Evolutionary conservation across 805 yeast genomes (phyloP), one percentile per base, ranked within the genome.

Genomic region (Soucietia sequanensis): DNA sequence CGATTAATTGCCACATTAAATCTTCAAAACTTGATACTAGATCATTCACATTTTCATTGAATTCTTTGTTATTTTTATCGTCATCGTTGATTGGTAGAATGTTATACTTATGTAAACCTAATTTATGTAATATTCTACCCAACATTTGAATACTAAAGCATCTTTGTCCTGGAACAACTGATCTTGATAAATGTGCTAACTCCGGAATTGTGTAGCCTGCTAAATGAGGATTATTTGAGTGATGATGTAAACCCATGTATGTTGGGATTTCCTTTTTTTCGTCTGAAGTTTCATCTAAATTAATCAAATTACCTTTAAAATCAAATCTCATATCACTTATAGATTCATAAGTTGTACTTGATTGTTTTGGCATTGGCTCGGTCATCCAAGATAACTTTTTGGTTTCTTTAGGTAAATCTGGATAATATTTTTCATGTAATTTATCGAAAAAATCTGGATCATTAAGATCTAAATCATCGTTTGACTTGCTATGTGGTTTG

Each of bases 161-260:
- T 30, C 97, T 68, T 60, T 93, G 99, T 0, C 95, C 80, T 1
- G 95, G 78, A 36, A 83, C 77, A 2, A 83, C 76, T 2, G 96
- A 86, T 43, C 96, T 70, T 4, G 89, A 65, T 31, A 87, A 70
- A 46, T 84, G 93, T 1, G 84, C 82, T 33, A 93, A 68, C 54
- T 93, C 99, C 0, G 77, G 68, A 16, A 93, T 55, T 0, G 97
- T 90, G 57, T 93, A 93, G 0, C 99, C 99, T 0, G 98, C 95
- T 34, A 90, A 68, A 29, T 81, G 80, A 0, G 98, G 96, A 31
- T 83, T 80, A 8, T 83, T 87, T 0, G 96, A 75, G 58, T 93
- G 99, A 56, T 93, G 98, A 51, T 88, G 96, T 17, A 93, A 71
- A 0, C 96, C 99, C 25, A 74, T 54, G 25, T 70, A 65, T 0